phyloP scores from a whole-genome alignment of 2,329 filamentous ascomycete species.

The Didymella keratinophila region DNA sequence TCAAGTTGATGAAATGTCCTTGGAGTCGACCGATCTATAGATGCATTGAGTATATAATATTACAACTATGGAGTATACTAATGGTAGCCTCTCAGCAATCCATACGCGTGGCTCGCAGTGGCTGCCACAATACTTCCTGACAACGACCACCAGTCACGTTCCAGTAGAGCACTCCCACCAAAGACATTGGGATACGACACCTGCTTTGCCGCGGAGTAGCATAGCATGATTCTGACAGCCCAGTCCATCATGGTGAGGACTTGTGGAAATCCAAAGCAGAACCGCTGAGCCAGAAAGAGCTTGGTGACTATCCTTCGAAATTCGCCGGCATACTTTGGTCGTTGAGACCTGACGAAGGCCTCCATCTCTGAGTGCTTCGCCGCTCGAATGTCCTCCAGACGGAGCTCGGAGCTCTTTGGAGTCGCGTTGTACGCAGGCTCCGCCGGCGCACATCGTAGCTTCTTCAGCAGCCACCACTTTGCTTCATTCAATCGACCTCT shows the following conservation, averaged over 20 bases:
- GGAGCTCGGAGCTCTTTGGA: slow-evolving; percentile 21
- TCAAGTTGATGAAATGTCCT: not conserved
- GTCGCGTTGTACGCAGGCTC: slow-evolving; percentile 47
- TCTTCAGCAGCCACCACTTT: slow-evolving; percentile 50
- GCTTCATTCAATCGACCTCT: slow-evolving; percentile 29
- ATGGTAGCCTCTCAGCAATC: slow-evolving; percentile 38
- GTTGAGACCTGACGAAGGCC: slow-evolving; percentile 40
- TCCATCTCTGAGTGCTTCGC: slow-evolving; percentile 53
- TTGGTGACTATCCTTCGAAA: slow-evolving; percentile 52
- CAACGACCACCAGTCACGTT: slow-evolving; percentile 15
- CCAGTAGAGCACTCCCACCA: not conserved
- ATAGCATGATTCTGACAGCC: slow-evolving; percentile 71
- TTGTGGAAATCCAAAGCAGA: slow-evolving; percentile 49
- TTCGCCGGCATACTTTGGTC: slow-evolving; percentile 26
- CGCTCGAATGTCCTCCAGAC: slow-evolving; percentile 49
- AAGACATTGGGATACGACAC: not conserved
- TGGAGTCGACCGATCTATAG: too few species aligned
- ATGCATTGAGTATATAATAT: not conserved
- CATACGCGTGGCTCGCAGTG: slow-evolving; percentile 38
- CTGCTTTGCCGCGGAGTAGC: slow-evolving; percentile 31
- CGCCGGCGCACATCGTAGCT: slow-evolving; percentile 52
- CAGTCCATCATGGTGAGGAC: slow-evolving; percentile 73
- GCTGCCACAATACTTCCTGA: slow-evolving; percentile 9
- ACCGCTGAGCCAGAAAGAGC: slow-evolving; percentile 54
- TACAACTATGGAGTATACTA: not conserved